Evolutionary conservation across 2,329 filamentous ascomycete species (phyloP).

Genomic region (Chaetomiaceae sp.): DNA sequence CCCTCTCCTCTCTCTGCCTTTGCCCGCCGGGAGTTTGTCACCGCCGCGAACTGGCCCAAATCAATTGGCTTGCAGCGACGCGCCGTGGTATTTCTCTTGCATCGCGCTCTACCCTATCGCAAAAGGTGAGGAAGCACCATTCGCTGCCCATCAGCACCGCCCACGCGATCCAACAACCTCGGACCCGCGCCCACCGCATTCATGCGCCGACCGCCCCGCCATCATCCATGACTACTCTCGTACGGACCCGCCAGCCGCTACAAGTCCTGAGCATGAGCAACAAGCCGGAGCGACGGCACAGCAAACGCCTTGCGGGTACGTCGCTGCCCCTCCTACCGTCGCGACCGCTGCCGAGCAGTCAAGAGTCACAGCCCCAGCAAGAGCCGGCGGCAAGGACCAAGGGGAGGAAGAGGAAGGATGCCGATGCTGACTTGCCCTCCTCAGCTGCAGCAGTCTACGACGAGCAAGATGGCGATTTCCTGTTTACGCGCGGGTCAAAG

Average conservation of each 20-base stretch:
- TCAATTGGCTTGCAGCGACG: constrained; percentile 15
- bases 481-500: constrained; percentile 66
- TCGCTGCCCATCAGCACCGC: not conserved
- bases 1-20: constrained; percentile 13
- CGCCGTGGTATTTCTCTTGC: constrained; percentile 7
- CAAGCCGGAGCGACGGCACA: constrained; percentile 56
- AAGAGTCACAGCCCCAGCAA: not conserved
- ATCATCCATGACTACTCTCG: constrained; percentile 65
- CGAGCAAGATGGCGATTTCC: constrained; percentile 73
- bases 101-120: no score
- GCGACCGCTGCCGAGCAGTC: constrained; percentile 23
- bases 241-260: constrained; percentile 60
- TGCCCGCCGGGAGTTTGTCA: not conserved
- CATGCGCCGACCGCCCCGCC: constrained; percentile 34
- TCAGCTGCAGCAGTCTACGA: constrained; percentile 49
- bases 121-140: not conserved
- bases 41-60: not conserved
- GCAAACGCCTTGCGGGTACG: constrained; percentile 62
- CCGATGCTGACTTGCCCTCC: constrained; percentile 21
- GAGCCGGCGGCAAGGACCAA: not conserved
- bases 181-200: constrained; percentile 12
- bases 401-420: constrained; percentile 13
- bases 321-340: constrained; percentile 30
- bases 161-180: not conserved
- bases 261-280: constrained; percentile 67